Evolutionary conservation across 2,329 filamentous ascomycete genomes (phyloP).

Genomic region (Ceratocystis huliohia): DNA sequence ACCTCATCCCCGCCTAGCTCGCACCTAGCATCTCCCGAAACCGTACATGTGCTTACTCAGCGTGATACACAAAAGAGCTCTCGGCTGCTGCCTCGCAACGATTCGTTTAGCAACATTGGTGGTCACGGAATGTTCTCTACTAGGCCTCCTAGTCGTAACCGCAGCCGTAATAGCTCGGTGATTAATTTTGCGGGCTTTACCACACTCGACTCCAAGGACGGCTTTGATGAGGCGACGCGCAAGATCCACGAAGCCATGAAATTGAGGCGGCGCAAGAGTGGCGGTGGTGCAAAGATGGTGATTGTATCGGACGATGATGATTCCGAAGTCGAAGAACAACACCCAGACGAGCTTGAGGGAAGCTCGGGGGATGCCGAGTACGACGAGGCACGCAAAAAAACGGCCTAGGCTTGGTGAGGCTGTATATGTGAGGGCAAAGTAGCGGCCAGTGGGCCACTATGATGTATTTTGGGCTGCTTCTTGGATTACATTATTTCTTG

Average conservation of each 20-base stretch:
- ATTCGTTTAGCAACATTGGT: conserved; percentile 84
- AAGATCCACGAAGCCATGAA: conserved; percentile 80
- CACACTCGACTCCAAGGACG: conserved; percentile 50
- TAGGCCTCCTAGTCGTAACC: conserved; percentile 66
- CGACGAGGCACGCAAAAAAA: conserved; percentile 35
- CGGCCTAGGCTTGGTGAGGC: background rate
- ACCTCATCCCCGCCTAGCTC: conserved; percentile 26
- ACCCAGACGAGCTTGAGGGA: conserved; percentile 29
- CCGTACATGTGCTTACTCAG: conserved; percentile 32
- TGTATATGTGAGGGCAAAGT: background rate
- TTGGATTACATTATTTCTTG: background rate
- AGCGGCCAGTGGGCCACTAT: background rate
- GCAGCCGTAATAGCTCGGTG: conserved; percentile 36
- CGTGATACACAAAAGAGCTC: conserved; percentile 43
- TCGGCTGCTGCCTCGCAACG: conserved; percentile 60
- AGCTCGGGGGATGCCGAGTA: conserved; percentile 34
- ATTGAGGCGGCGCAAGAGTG: conserved; percentile 42
- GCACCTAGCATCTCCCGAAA: conserved; percentile 30
- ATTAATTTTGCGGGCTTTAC: conserved; percentile 43
- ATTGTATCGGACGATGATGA: conserved; percentile 32
- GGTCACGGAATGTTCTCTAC: conserved; percentile 84
- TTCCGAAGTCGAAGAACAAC: conserved; percentile 32
- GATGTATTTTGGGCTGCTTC: conserved; percentile 1
- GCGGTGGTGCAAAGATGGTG: conserved; percentile 30
- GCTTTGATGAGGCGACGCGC: conserved; percentile 69